Base-by-base conservation (phyloP, 2,329 filamentous ascomycete species). In the Camillea tinctor region DNA sequence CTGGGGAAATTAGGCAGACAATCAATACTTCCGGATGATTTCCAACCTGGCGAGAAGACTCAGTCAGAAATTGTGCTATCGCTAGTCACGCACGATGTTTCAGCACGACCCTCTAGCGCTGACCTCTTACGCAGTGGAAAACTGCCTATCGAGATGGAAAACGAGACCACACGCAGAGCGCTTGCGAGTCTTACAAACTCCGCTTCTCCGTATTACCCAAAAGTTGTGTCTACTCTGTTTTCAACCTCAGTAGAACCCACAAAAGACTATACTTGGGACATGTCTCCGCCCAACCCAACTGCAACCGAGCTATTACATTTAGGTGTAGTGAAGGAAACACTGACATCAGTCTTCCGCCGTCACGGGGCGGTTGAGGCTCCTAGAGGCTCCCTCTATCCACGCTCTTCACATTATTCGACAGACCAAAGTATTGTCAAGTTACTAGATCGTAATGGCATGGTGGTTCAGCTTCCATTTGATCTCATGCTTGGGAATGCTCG, bases 401-500 rank as follows among this genome's bases (percentile, higher is more conserved):
- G 89, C 51, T 96, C 93, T 0, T 81, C 85, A 9, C 88, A 94
- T 71, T 97, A 97, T 71, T 79, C 82, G n/a, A 59, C 66, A 5
- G 26, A 80, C 75, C 72, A 83, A 54, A 91, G 91, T 67, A 88
- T 90, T 15, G 90, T 96, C 17, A 89, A 91, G 62, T 77, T 98
- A 15, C 80, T 99, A 23, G 92, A 97, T 72, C 82, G 87, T 1
- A 91, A 88, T 62, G 95, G 94, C 2, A 94, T 90, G n/a, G 81
- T 97, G 1, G 81, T 98, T 7, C 95, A 99, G 72, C 78, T 99
- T n/a, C 95, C 95, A 0, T 97, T 92, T 69, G 95, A 99, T 73
- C 80, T 98, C 21, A 97, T 93, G 1, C 82, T 98, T 64, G 93
- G 94, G 1, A 88, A 96, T 73, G 95, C 95, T 22, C 86, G 94